Percentiles rank a stretch among this genome's conserved stretches.
These are phyloP conservation scores for Parastagonospora avenae DNA, from an alignment of 2,329 filamentous ascomycete genomes.

Conservation along the genomic window DNA sequence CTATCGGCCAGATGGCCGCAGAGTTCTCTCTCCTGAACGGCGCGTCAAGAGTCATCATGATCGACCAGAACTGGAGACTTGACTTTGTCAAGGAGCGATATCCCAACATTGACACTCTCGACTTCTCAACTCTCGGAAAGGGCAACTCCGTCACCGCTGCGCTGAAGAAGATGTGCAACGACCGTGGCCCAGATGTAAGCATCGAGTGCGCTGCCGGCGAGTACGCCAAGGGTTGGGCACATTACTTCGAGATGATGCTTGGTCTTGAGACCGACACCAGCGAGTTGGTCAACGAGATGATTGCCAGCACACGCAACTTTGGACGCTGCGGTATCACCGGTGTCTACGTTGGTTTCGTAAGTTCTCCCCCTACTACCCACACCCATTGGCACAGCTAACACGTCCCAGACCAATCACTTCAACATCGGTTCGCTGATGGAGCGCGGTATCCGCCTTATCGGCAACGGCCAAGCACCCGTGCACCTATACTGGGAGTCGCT, in stretches of 20 bases:
- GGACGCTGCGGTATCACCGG: constrained; percentile 80
- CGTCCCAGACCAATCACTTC: constrained; percentile 73
- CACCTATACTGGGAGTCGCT: constrained; percentile 84
- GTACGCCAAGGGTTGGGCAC: constrained; percentile 66
- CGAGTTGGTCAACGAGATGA: constrained; percentile 81
- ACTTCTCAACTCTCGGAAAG: constrained; percentile 69
- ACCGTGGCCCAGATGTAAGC: constrained; percentile 72
- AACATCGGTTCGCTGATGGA: constrained; percentile 86
- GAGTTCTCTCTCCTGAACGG: constrained; percentile 72
- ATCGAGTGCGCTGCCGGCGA: constrained; percentile 72
- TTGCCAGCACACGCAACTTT: constrained; percentile 72
- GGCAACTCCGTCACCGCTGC: constrained; percentile 70
- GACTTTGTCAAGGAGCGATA: constrained; percentile 70
- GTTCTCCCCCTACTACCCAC: constrained; percentile 25
- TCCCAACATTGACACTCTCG: constrained; percentile 69
- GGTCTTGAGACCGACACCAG: constrained; percentile 85
- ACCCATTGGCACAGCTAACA: constrained; percentile 11
- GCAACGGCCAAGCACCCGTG: constrained; percentile 73
- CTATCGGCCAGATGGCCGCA: constrained; percentile 80
- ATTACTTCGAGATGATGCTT: constrained; percentile 63
- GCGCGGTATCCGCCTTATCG: constrained; percentile 78
- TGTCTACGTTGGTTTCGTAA: constrained; percentile 65
- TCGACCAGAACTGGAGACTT: constrained; percentile 75
- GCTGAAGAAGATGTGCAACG: constrained; percentile 74
- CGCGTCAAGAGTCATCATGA: constrained; percentile 75